A percentile compares a stretch with the other conserved stretches of the same genome.
These are phyloP conservation scores for Saccharomycopsis sp. DNA, from an alignment of 805 yeast species.

Conservation along the genomic window DNA sequence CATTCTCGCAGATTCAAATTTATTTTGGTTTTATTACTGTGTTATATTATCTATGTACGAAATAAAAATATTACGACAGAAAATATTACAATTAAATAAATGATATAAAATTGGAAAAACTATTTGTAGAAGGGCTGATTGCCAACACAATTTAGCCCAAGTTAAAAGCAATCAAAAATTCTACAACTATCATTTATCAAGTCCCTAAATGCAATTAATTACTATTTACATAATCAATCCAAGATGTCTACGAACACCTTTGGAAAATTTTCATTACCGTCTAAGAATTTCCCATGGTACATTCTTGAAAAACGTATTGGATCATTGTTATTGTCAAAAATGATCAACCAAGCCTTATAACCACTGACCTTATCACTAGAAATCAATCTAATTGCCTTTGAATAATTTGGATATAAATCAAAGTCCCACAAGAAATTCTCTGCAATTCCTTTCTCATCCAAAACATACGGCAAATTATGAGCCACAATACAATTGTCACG, in stretches of 20 bases:
- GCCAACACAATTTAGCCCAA: too few relatives aligned
- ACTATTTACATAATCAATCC: slow-evolving; percentile 16
- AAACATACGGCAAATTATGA: slow-evolving; percentile 15
- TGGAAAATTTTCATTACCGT: slow-evolving; percentile 8
- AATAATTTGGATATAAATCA: slow-evolving; percentile 15
- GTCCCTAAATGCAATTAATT: too few relatives aligned
- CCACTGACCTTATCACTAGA: slow-evolving; percentile 1
- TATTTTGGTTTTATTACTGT: too few relatives aligned
- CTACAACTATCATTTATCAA: too few relatives aligned
- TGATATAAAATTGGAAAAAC: too few relatives aligned
- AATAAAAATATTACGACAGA: too few relatives aligned
- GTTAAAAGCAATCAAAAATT: too few relatives aligned
- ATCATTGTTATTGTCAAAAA: slow-evolving; percentile 14
- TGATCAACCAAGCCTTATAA: slow-evolving; percentile 10
- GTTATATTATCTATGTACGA: too few relatives aligned
- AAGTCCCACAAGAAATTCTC: slow-evolving; percentile 15
- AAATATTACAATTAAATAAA: too few relatives aligned
- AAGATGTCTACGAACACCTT: slow-evolving; percentile 16
- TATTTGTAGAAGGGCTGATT: too few relatives aligned
- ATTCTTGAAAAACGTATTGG: slow-evolving; percentile 12
- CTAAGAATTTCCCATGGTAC: slow-evolving; percentile 13
- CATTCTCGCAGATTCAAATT: too few relatives aligned
- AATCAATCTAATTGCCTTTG: slow-evolving; percentile 8
- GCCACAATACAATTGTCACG: slow-evolving; percentile 14
- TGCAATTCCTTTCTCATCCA: slow-evolving; percentile 4